Evolutionary conservation across 2,329 filamentous ascomycete genomes (phyloP), one percentile per base, ranked within the genome.

Genomic region (Onygenales sp.): DNA sequence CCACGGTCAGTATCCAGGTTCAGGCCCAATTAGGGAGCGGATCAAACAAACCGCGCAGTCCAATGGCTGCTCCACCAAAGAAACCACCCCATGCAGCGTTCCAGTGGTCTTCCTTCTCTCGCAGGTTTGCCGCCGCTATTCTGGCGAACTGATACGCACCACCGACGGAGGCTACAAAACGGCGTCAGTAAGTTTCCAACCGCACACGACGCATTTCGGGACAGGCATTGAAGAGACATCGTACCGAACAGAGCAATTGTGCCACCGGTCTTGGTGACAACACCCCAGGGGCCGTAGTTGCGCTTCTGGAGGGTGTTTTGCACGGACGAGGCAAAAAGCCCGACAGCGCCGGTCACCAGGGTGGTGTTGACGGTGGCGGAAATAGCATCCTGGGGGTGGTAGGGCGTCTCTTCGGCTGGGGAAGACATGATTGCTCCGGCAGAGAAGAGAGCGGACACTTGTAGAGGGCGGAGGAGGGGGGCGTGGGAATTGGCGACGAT

Each of bases 271-370:
- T 83, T 82, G 46, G 87, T 87, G 67, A 97, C 84, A 64, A 95
- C 80, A 61, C 87, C 87, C 76, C 85, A 82, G 57, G 84, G 80
- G 62, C 90, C 88, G 60, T 93, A 77, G 70, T 95, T 95, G 68
- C 82, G 79, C 76, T 84, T 90, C 52, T 85, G 79, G 62, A 96
- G 80, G 55, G 90, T 88, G 76, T 95, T 97, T 76, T 91, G 87
- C 60, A 95, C 79, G 52, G 87, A 85, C 49, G 88, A 86, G 56
- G 86, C 69, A 70, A 89, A 79, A 66, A 87, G 74, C 63, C 90
- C 90, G 56, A 80, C 80, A 55, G 75, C 74, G 64, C 83, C 83
- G 56, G 85, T 84, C 62, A 88, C 72, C 58, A 84, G 64, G 42
- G 79, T 81, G 57, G 83, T 82, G 67, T 81, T 83, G 66, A 85